A percentile compares a stretch with the other conserved stretches of the same genome.
phyloP scores from a whole-genome alignment of 2,329 filamentous ascomycete species.

The Neoscytalidium dimidiatum region DNA sequence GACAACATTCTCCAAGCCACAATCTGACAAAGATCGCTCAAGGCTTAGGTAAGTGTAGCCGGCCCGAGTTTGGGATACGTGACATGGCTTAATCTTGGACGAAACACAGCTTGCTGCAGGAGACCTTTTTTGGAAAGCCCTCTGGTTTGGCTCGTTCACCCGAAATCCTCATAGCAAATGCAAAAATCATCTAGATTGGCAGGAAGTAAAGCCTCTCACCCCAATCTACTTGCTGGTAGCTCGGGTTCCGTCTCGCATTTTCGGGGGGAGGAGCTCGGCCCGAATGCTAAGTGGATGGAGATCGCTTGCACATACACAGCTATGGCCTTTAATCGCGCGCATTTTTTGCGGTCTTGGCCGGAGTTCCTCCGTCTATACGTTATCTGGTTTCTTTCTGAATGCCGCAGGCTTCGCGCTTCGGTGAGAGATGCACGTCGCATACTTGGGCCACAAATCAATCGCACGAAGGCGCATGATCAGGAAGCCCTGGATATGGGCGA shows the following conservation, averaged over 20 bases:
- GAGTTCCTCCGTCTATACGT: conserved; percentile 43
- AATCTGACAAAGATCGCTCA: neutral
- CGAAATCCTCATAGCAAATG: neutral
- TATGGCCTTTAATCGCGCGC: conserved; percentile 50
- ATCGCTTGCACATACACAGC: conserved; percentile 54
- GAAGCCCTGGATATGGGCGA: neutral
- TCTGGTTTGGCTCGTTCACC: neutral
- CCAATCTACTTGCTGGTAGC: neutral
- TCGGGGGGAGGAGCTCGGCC: conserved; percentile 28
- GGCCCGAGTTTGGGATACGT: neutral
- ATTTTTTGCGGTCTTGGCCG: conserved; percentile 51
- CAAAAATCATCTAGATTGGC: neutral
- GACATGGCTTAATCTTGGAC: neutral
- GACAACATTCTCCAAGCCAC: neutral
- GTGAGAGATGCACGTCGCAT: conserved; percentile 39
- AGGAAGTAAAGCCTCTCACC: neutral
- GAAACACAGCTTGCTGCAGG: neutral
- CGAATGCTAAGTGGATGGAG: conserved; percentile 57
- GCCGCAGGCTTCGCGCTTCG: conserved; percentile 40
- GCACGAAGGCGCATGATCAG: conserved; percentile 25
- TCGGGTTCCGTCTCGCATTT: neutral
- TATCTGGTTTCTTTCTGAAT: conserved; percentile 48
- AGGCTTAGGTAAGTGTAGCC: neutral
- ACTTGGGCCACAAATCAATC: conserved; percentile 32
- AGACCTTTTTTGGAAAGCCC: neutral